Evolutionary conservation across 345 rosid species (phyloP).

Genomic region (Hypericum perforatum): DNA sequence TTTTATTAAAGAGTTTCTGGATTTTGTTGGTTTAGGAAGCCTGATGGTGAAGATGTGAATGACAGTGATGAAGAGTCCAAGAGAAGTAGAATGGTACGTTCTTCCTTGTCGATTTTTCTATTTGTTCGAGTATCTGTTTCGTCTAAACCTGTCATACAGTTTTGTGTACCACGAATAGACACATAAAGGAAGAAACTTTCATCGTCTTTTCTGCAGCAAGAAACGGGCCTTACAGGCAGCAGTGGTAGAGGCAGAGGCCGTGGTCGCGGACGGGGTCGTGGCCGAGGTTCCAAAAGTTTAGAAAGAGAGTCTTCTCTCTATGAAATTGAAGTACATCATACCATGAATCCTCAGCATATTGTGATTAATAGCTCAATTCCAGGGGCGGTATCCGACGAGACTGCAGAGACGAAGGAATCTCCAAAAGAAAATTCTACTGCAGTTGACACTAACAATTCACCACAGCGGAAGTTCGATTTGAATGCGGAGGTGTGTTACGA

Average conservation of each 20-base stretch:
- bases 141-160: no score
- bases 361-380: constrained; percentile 16
- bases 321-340: constrained; percentile 47
- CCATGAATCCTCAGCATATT: constrained; percentile 22
- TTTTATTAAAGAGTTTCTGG: neutral
- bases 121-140: no score
- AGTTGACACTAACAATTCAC: constrained; percentile 36
- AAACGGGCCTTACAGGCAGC: constrained; percentile 46
- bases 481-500: constrained; percentile 45
- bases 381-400: constrained; percentile 31
- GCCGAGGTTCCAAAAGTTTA: constrained; percentile 48
- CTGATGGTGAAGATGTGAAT: constrained; percentile 54
- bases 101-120: no score
- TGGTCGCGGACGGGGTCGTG: constrained; percentile 95
- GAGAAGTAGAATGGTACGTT: constrained; percentile 68
- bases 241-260: constrained; percentile 93
- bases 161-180: no score
- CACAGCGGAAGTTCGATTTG: constrained; percentile 62
- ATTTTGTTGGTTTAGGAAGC: constrained; percentile 48
- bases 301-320: constrained; percentile 63
- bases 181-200: neutral
- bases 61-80: constrained; percentile 89
- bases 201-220: constrained; percentile 41
- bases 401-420: constrained; percentile 35
- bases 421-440: constrained; percentile 24